Percentiles rank a stretch among this genome's conserved stretches.
Conservation (phyloP, 208 protist species). For the Angomonas desouzai region DNA sequence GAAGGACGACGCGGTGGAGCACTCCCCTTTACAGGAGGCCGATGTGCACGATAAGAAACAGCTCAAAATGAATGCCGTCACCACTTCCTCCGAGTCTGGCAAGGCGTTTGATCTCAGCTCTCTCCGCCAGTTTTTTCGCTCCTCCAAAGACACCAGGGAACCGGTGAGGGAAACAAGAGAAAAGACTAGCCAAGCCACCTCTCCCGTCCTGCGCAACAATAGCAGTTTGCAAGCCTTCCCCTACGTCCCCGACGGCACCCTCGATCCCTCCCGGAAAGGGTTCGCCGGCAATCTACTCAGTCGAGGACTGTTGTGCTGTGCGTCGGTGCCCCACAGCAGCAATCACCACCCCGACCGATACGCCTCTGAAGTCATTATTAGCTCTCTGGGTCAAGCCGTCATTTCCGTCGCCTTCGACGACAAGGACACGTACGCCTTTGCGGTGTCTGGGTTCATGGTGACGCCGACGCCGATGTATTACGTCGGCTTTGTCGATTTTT, state of each 20-base stretch:
- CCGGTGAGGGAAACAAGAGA: background rate
- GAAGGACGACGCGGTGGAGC: background rate
- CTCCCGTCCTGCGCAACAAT: background rate
- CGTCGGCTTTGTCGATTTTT: constrained; percentile 72
- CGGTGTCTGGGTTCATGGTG: constrained; percentile 57
- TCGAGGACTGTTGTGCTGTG: constrained; percentile 53
- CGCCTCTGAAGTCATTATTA: constrained; percentile 52
- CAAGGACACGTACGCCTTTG: constrained; percentile 35
- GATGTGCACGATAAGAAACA: background rate
- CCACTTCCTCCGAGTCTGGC: background rate
- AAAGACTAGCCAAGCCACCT: background rate
- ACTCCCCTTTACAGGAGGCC: background rate
- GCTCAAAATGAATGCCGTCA: background rate
- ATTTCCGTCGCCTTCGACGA: constrained; percentile 60
- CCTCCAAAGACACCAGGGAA: background rate
- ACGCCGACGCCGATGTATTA: constrained; percentile 72
- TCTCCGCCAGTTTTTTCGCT: background rate
- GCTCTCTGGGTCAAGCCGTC: constrained; percentile 71
- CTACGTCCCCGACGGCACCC: background rate
- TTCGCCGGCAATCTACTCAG: constrained; percentile 64
- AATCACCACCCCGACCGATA: constrained; percentile 1
- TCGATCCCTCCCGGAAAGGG: background rate
- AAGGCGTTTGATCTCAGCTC: background rate
- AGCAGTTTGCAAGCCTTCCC: background rate
- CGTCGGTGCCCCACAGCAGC: constrained; percentile 20